phyloP scores from a whole-genome alignment of 805 yeast genomes.

The Candida gorgasii region DNA sequence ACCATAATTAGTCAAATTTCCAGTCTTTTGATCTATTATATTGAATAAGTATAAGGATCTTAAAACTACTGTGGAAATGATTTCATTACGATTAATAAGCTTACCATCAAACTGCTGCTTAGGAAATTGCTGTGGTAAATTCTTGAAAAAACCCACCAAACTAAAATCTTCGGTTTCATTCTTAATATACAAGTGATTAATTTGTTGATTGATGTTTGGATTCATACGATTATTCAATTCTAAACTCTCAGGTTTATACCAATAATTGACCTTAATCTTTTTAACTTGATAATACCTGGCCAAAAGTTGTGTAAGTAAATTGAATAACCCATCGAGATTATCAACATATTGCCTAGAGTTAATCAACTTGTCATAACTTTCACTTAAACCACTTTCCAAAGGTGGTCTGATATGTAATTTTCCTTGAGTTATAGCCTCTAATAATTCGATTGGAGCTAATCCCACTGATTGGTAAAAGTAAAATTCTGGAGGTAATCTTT shows the following conservation, averaged over 20 bases:
- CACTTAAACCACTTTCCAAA: constrained; percentile 59
- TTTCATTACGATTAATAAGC: constrained; percentile 47
- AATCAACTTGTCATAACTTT: constrained; percentile 59
- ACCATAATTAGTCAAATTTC: constrained; percentile 55
- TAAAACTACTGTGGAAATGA: constrained; percentile 55
- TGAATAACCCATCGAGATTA: constrained; percentile 61
- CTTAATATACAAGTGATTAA: constrained; percentile 23
- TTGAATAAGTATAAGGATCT: constrained; percentile 56
- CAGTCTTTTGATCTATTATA: constrained; percentile 43
- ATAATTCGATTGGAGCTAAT: constrained; percentile 58
- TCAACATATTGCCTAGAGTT: constrained; percentile 45
- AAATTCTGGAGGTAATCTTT: constrained; percentile 82
- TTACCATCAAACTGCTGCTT: constrained; percentile 20
- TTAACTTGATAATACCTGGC: constrained; percentile 85
- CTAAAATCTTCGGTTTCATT: constrained; percentile 20
- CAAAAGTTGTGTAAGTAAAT: constrained; percentile 67
- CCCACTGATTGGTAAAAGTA: constrained; percentile 83
- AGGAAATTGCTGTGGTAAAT: constrained; percentile 21
- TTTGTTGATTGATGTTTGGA: constrained; percentile 51
- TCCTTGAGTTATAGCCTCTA: constrained; percentile 69
- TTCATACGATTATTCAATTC: constrained; percentile 53
- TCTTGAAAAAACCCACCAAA: constrained; percentile 25
- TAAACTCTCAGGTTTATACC: constrained; percentile 49
- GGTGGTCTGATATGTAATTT: constrained; percentile 63
- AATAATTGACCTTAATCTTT: constrained; percentile 53